Conservation (phyloP, 805 yeast genomes). For the Candida hungchunana region DNA sequence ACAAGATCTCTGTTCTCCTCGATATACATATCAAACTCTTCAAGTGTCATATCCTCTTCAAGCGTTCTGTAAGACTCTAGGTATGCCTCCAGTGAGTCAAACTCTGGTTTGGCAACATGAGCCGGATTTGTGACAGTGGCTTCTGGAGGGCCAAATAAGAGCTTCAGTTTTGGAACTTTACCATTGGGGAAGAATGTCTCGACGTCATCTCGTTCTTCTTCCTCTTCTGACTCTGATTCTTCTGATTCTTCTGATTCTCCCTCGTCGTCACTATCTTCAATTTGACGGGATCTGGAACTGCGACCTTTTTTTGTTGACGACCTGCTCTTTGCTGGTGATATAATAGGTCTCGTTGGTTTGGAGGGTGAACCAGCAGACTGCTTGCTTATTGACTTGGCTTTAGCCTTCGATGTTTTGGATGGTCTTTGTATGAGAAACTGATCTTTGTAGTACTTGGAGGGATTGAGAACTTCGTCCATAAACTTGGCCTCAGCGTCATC, state of each 20-base stretch:
- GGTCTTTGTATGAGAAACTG: conserved; percentile 14
- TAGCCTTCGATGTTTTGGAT: conserved; percentile 1
- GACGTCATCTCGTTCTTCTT: conserved; percentile 7
- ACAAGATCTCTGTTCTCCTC: conserved; percentile 45
- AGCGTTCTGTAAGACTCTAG: conserved; percentile 53
- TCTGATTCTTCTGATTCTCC: conserved; percentile 19
- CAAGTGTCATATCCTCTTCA: conserved; percentile 55
- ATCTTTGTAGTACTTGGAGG: conserved; percentile 21
- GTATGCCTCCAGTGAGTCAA: conserved; percentile 36
- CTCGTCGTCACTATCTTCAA: conserved; percentile 4
- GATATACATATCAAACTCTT: conserved; percentile 59
- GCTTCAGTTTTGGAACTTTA: conserved; percentile 18
- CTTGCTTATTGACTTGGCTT: conserved; percentile 1
- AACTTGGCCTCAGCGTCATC: conserved; percentile 14
- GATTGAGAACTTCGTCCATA: conserved; percentile 17
- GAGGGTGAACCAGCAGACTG: no score
- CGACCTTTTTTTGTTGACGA: neutral
- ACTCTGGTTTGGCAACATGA: conserved; percentile 47
- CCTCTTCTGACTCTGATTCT: conserved; percentile 18
- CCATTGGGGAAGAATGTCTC: conserved; percentile 9
- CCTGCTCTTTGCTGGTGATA: no score
- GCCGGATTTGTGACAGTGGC: conserved; percentile 57
- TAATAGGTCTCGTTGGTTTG: no score
- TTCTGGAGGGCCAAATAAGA: conserved; percentile 36
- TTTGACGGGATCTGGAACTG: conserved; percentile 1